Conservation (phyloP, 495 filamentous ascomycete species). For the Penicillium coffeae region DNA sequence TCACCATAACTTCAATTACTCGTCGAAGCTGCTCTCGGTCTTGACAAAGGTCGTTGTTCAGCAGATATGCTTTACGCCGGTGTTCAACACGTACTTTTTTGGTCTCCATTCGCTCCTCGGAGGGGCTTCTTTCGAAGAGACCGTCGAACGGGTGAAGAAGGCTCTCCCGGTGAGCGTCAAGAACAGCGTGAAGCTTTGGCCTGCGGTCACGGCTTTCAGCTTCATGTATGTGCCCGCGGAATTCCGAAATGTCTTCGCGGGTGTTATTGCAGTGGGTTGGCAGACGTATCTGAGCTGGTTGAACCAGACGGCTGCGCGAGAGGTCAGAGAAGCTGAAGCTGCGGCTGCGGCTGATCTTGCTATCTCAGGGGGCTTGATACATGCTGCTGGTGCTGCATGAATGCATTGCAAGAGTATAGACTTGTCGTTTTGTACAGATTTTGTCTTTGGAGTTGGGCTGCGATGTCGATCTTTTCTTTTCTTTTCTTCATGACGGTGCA, state of each 20-base stretch:
- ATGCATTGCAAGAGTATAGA: neutral
- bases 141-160: constrained; percentile 63
- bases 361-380: constrained; percentile 7
- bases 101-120: constrained; percentile 67
- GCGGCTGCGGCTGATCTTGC: constrained; percentile 13
- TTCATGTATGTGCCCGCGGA: constrained; percentile 79
- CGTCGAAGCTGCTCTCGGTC: constrained; percentile 65
- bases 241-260: constrained; percentile 76
- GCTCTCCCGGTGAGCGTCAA: constrained; percentile 73
- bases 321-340: constrained; percentile 40
- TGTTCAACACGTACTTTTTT: constrained; percentile 93
- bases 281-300: constrained; percentile 84
- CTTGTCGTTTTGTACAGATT: constrained; percentile 15
- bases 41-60: constrained; percentile 75
- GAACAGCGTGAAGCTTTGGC: constrained; percentile 89
- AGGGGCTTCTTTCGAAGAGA: constrained; percentile 55
- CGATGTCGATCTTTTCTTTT: neutral
- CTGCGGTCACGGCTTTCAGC: constrained; percentile 79
- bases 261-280: constrained; percentile 77
- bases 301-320: constrained; percentile 67
- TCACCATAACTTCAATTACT: constrained; percentile 73
- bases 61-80: constrained; percentile 75
- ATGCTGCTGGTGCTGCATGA: constrained; percentile 27
- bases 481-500: constrained; percentile 14
- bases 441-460: constrained; percentile 3